Conservation (phyloP, 306 rosid species). For the Dalbergia cultrata region DNA sequence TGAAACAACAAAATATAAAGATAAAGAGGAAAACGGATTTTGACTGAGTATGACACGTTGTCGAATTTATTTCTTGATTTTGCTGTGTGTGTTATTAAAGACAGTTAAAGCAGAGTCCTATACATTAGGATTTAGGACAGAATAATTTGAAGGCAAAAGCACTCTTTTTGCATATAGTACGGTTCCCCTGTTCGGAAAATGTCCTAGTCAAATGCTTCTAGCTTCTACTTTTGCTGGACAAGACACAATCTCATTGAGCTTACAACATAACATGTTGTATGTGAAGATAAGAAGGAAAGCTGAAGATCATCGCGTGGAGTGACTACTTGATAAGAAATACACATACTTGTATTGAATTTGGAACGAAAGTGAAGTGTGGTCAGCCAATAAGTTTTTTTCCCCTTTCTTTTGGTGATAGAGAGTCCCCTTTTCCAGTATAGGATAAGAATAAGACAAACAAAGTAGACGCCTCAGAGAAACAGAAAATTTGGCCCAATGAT, state of each 20-base stretch:
- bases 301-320: background rate
- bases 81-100: background rate
- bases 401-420: background rate
- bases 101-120: background rate
- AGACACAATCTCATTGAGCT: background rate
- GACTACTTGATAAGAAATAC: background rate
- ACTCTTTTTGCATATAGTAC: background rate
- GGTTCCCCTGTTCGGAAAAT: background rate
- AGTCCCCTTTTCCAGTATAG: background rate
- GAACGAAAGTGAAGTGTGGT: background rate
- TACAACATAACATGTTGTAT: background rate
- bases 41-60: conserved; percentile 47
- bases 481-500: background rate
- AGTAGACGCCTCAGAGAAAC: too few species aligned
- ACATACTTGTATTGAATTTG: background rate
- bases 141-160: background rate
- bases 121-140: background rate
- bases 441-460: background rate
- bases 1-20: conserved; percentile 21
- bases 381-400: background rate
- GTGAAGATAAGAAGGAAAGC: background rate
- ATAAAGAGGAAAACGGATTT: conserved; percentile 39
- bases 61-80: conserved; percentile 14
- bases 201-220: background rate
- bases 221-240: background rate